Evolutionary conservation across 2,329 filamentous ascomycete species (phyloP).

Genomic region (Aspergillus pseudoterreus): DNA sequence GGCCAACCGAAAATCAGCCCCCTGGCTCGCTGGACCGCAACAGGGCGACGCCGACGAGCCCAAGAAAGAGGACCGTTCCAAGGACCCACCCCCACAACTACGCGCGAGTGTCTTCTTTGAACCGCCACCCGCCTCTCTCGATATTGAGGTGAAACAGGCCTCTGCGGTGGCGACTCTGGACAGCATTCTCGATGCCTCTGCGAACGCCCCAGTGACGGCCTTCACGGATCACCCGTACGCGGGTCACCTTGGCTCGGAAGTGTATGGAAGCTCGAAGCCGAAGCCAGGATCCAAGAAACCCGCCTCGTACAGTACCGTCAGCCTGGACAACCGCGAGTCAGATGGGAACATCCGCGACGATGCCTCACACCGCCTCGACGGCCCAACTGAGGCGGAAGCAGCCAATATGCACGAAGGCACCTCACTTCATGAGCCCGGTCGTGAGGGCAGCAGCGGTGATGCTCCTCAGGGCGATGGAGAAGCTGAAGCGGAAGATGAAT

Average conservation of each 20-base stretch:
- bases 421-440: slow-evolving; percentile 12
- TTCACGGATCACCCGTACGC: slow-evolving; percentile 88
- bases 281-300: slow-evolving; percentile 28
- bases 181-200: slow-evolving; percentile 85
- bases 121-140: slow-evolving; percentile 53
- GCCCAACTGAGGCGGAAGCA: slow-evolving; percentile 18
- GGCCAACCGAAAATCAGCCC: slow-evolving; percentile 50
- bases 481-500: slow-evolving; percentile 44
- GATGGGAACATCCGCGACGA: slow-evolving; percentile 13
- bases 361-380: slow-evolving; percentile 9
- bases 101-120: slow-evolving; percentile 93
- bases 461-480: slow-evolving; percentile 17
- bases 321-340: slow-evolving; percentile 16
- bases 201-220: slow-evolving; percentile 79
- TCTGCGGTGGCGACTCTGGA: slow-evolving; percentile 88
- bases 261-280: slow-evolving; percentile 58
- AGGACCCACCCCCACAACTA: slow-evolving; percentile 70
- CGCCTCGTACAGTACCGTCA: slow-evolving; percentile 27
- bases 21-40: slow-evolving; percentile 37
- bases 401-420: slow-evolving; percentile 18
- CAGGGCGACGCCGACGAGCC: slow-evolving; percentile 14
- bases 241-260: slow-evolving; percentile 69
- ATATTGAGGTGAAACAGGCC: slow-evolving; percentile 61
- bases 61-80: slow-evolving; percentile 38
- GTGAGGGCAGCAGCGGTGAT: slow-evolving; percentile 12